phyloP scores from a whole-genome alignment of 2,329 filamentous ascomycete species.

The Alternaria panax region DNA sequence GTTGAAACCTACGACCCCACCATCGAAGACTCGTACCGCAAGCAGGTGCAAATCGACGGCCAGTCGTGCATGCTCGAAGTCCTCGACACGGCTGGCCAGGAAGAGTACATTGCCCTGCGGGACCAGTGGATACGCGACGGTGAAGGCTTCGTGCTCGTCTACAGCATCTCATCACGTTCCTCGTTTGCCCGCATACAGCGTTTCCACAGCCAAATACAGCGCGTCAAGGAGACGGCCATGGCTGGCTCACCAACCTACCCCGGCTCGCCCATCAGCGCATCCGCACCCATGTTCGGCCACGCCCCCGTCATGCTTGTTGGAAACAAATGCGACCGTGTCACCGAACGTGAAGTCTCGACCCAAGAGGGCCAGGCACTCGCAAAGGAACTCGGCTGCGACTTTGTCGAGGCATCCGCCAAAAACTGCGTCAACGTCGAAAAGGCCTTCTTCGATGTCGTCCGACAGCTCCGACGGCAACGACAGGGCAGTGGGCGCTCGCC shows the following conservation, averaged over 20 bases:
- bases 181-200: slow-evolving; percentile 94
- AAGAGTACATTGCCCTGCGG: slow-evolving; percentile 95
- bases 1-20: slow-evolving; percentile 85
- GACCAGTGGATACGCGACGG: slow-evolving; percentile 99
- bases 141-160: slow-evolving; percentile 96
- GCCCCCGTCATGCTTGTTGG: slow-evolving; percentile 98
- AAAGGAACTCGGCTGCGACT: slow-evolving; percentile 91
- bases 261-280: slow-evolving; percentile 72
- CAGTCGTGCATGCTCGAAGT: slow-evolving; percentile 98
- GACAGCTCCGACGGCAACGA: slow-evolving; percentile 84
- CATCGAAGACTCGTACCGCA: slow-evolving; percentile 73
- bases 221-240: slow-evolving; percentile 87
- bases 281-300: slow-evolving; percentile 61
- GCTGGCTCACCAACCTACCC: slow-evolving; percentile 78
- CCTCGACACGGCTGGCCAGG: slow-evolving; percentile 95
- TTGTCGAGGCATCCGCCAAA: slow-evolving; percentile 95
- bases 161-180: slow-evolving; percentile 96
- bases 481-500: slow-evolving; percentile 45
- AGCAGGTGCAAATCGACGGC: slow-evolving; percentile 83
- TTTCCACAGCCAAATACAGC: slow-evolving; percentile 95
- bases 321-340: slow-evolving; percentile 97
- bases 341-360: slow-evolving; percentile 93
- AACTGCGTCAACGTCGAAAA: slow-evolving; percentile 99
- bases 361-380: slow-evolving; percentile 94
- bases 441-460: slow-evolving; percentile 96